phyloP scores from a whole-genome alignment of 2,329 filamentous ascomycete genomes.

The Didymella sp. region DNA sequence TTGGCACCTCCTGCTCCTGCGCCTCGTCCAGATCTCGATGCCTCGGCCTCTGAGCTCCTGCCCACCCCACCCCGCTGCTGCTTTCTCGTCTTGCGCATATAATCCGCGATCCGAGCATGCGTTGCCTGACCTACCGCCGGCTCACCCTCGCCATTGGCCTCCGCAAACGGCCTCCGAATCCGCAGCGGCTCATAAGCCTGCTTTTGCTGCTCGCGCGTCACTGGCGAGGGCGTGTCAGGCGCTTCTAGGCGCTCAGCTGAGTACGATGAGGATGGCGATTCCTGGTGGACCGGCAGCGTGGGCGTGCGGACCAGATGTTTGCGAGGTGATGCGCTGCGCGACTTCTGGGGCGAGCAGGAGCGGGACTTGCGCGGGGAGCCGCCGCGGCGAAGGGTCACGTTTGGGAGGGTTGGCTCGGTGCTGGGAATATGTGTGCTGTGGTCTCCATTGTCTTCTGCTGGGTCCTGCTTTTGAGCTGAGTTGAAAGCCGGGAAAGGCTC shows the following conservation, averaged over 20 bases:
- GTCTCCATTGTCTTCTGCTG: not conserved
- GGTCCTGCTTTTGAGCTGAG: not conserved
- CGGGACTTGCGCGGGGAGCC: slow-evolving; percentile 11
- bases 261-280: slow-evolving; percentile 6
- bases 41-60: too few species aligned
- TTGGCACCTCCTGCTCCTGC: not conserved
- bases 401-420: slow-evolving; percentile 1
- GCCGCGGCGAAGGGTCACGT: slow-evolving; percentile 2
- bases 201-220: slow-evolving; percentile 25
- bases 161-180: not conserved
- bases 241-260: slow-evolving; percentile 8
- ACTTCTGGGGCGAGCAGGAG: slow-evolving; percentile 3
- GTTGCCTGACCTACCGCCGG: not conserved
- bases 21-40: not conserved
- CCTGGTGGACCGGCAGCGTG: slow-evolving; percentile 4
- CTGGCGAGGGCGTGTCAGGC: slow-evolving; percentile 33
- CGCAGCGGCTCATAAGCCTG: slow-evolving; percentile 26
- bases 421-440: slow-evolving; percentile 3
- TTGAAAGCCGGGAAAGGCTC: slow-evolving; percentile 14
- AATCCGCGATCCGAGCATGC: slow-evolving; percentile 12
- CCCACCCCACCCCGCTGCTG: not conserved
- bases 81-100: slow-evolving; percentile 6
- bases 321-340: not conserved
- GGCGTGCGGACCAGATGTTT: slow-evolving; percentile 6
- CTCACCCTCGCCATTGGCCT: not conserved